Percentiles rank a stretch among this genome's conserved stretches.
These are phyloP conservation scores for Botrytis tulipae DNA, from an alignment of 2,329 filamentous ascomycete genomes.

Conservation along the genomic window DNA sequence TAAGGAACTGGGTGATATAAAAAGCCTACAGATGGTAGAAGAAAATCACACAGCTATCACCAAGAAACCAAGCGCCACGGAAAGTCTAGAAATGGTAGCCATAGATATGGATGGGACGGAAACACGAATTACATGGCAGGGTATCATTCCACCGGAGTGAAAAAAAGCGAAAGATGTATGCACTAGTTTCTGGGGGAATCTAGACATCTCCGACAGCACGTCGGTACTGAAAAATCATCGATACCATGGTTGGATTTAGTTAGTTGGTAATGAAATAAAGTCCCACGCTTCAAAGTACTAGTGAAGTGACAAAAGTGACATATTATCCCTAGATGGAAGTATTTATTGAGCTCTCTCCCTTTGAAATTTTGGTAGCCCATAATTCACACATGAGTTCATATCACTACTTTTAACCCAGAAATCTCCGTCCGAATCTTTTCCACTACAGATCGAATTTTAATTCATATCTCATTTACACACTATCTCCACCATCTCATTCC, in stretches of 20 bases:
- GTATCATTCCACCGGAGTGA: neutral
- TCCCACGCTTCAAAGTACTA: neutral
- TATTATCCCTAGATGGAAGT: neutral
- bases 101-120: neutral
- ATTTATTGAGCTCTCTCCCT: neutral
- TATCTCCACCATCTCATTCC: neutral
- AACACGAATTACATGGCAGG: neutral
- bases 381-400: neutral
- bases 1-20: neutral
- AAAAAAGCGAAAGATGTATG: neutral
- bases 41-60: accelerated
- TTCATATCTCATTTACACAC: neutral
- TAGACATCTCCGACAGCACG: neutral
- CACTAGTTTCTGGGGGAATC: too few relatives aligned
- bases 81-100: neutral
- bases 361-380: neutral
- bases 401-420: too few relatives aligned
- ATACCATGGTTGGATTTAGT: neutral
- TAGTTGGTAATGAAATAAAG: neutral
- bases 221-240: neutral
- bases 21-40: neutral
- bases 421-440: neutral
- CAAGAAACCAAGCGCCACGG: neutral
- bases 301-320: neutral
- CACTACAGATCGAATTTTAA: neutral